Conservation (phyloP, 768 basidiomycete species). For the Lentinula edodes region DNA sequence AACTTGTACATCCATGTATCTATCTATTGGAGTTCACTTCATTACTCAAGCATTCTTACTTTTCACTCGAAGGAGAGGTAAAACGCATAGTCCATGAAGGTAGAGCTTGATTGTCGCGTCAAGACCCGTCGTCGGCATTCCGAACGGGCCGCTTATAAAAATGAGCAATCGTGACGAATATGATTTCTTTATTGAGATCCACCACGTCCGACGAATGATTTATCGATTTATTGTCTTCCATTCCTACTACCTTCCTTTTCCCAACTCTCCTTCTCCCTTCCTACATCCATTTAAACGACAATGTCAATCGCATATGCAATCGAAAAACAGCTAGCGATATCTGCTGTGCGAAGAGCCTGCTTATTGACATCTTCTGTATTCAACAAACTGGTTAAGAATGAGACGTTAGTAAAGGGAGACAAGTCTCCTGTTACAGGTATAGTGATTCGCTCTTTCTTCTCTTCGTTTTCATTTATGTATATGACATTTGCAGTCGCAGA, state of each 20-base stretch:
- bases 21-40: background rate
- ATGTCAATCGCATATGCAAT: slow-evolving; percentile 53
- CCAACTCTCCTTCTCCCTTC: too few relatives aligned
- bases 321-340: slow-evolving; percentile 79
- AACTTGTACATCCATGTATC: background rate
- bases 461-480: background rate
- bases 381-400: slow-evolving; percentile 75
- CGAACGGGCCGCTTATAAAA: too few relatives aligned
- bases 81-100: too few relatives aligned
- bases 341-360: slow-evolving; percentile 86
- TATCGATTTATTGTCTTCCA: background rate
- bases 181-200: too few relatives aligned
- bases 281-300: background rate
- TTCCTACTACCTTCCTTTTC: background rate
- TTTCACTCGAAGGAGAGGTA: too few relatives aligned
- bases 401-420: slow-evolving; percentile 86
- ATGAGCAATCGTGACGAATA: too few relatives aligned
- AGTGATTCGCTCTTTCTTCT: slow-evolving; percentile 9
- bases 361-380: slow-evolving; percentile 81
- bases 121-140: too few relatives aligned
- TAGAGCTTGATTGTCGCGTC: too few relatives aligned
- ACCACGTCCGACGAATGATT: too few relatives aligned
- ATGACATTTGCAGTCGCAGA: slow-evolving; percentile 65
- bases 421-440: slow-evolving; percentile 87
- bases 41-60: too few relatives aligned